These are phyloP conservation scores for Trypanosoma grayi DNA, from an alignment of 208 protist species.

Conservation along the genomic window DNA sequence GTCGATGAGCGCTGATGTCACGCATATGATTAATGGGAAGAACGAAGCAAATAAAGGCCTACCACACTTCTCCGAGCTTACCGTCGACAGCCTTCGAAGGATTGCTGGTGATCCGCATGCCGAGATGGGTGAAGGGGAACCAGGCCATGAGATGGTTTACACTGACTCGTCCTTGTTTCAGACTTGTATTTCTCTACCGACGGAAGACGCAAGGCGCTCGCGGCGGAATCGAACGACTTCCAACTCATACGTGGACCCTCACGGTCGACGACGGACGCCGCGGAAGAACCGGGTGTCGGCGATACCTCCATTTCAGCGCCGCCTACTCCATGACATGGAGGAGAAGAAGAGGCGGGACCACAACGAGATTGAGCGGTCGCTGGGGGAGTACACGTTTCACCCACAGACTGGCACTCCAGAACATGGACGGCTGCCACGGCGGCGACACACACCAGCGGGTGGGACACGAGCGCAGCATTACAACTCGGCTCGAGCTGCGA, in stretches of 20 bases:
- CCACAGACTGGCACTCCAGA: background rate
- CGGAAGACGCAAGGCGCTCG: background rate
- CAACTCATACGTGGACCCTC: background rate
- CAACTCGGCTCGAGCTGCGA: background rate
- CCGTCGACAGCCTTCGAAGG: background rate
- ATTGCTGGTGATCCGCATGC: background rate
- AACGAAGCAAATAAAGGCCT: background rate
- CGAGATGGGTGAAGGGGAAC: background rate
- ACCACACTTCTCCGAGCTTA: background rate
- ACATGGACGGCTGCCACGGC: background rate
- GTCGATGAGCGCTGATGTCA: too few species aligned
- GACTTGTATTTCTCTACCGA: conserved; percentile 9
- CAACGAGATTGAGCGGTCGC: conserved; percentile 32
- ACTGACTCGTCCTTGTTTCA: conserved; percentile 13
- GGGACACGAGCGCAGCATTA: background rate
- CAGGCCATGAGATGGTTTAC: background rate
- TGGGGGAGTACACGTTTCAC: conserved; percentile 20
- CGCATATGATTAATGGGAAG: too few species aligned
- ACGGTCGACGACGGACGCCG: background rate
- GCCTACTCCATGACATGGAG: conserved; percentile 62
- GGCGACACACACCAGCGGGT: background rate
- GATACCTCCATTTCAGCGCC: conserved; percentile 61
- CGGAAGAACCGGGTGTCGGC: background rate
- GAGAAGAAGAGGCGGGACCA: conserved; percentile 48
- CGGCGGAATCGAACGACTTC: background rate